These are phyloP conservation scores for Meyerozyma smithsonii DNA, from an alignment of 1,139 yeast species.

Conservation along the genomic window DNA sequence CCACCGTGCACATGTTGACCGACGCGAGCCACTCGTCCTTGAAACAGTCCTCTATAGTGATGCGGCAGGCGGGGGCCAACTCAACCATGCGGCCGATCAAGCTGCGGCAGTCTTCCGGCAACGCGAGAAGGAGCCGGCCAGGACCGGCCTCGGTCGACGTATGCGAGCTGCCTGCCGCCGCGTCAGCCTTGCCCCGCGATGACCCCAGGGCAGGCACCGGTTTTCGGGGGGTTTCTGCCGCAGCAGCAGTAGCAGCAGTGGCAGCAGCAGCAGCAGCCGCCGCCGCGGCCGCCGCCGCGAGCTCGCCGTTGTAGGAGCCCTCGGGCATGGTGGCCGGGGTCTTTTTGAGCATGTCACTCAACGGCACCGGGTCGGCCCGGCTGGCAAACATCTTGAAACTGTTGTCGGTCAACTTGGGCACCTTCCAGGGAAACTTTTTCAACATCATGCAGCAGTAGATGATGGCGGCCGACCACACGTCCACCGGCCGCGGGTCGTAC, in stretches of 20 bases:
- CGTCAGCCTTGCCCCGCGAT: conserved; percentile 3
- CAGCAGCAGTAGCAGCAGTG: conserved; percentile 3
- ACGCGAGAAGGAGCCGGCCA: conserved; percentile 60
- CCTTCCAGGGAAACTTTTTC: conserved; percentile 95
- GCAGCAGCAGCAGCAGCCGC: conserved; percentile 5
- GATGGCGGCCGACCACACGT: conserved; percentile 92
- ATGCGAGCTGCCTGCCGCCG: conserved; percentile 37
- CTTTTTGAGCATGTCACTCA: conserved; percentile 36
- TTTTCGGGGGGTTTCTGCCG: conserved; percentile 11
- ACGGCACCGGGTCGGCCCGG: conserved; percentile 41
- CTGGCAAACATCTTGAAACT: conserved; percentile 67
- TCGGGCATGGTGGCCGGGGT: conserved; percentile 22
- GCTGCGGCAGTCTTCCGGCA: conserved; percentile 64
- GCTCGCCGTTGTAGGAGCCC: conserved; percentile 3
- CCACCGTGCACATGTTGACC: conserved; percentile 65
- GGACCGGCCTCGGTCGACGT: conserved; percentile 65
- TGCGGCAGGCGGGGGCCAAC: conserved; percentile 80
- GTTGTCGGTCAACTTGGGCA: conserved; percentile 81
- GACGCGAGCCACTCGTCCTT: conserved; percentile 69
- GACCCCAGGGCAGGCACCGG: conserved; percentile 3
- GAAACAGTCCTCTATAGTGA: conserved; percentile 79
- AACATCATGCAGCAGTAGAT: conserved; percentile 93
- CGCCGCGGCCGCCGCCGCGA: background rate
- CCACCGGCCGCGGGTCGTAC: conserved; percentile 91
- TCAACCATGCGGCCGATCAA: conserved; percentile 73